These are phyloP conservation scores for Wickerhamiella vanderwaltii DNA, from an alignment of 805 yeast genomes.

Conservation along the genomic window DNA sequence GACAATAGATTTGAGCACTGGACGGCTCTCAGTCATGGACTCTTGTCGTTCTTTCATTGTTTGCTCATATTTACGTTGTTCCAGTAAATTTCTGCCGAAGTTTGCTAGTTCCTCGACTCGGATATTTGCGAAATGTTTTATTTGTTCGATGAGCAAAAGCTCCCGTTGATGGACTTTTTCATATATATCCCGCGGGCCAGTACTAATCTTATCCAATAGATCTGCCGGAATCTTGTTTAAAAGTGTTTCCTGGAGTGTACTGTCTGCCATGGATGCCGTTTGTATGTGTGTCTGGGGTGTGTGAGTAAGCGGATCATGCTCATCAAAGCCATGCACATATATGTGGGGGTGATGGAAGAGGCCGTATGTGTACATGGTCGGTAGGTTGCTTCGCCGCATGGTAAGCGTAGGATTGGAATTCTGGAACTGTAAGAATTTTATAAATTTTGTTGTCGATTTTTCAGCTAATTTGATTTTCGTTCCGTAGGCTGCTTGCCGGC, in stretches of 20 bases:
- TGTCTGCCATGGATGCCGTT: conserved; percentile 6
- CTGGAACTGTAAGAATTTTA: background rate
- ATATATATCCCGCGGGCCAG: conserved; percentile 13
- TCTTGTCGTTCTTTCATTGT: background rate
- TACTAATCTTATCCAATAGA: conserved; percentile 10
- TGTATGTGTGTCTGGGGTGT: no score
- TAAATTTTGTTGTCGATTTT: background rate
- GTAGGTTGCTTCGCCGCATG: no score
- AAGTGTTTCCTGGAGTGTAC: conserved; percentile 8
- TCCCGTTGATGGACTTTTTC: conserved; percentile 16
- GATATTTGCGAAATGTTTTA: conserved; percentile 12
- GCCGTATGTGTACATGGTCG: no score
- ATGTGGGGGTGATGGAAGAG: background rate
- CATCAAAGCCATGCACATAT: background rate
- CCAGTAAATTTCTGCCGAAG: conserved; percentile 13
- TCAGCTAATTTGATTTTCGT: no score
- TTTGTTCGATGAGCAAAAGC: conserved; percentile 13
- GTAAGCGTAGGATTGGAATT: no score
- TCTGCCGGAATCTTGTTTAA: conserved; percentile 9
- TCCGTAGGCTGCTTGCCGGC: no score
- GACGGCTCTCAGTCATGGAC: conserved; percentile 5
- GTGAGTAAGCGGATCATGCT: background rate
- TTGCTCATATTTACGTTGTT: conserved; percentile 9
- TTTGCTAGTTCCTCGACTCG: conserved; percentile 17
- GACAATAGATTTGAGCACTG: conserved; percentile 18